Evolutionary conservation across 179 eudicot genomes (phyloP).

Genomic region (Heliamphora ciliata): DNA sequence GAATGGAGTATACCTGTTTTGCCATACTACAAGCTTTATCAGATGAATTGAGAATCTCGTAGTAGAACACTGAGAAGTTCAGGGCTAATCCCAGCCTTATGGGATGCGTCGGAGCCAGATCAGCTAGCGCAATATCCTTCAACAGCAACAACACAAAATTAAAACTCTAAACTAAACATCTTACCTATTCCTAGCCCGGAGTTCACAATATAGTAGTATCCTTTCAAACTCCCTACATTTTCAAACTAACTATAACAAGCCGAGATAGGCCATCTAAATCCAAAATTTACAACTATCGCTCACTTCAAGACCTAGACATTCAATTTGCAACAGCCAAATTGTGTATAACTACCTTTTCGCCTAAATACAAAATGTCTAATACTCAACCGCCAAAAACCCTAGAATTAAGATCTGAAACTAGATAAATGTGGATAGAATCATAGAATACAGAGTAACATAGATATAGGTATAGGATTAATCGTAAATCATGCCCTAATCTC

Average conservation of each 20-base stretch:
- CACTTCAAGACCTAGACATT: background rate
- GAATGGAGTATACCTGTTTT: slow-evolving; percentile 42
- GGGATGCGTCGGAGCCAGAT: slow-evolving; percentile 64
- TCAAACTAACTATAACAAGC: background rate
- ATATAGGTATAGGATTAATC: too few relatives aligned
- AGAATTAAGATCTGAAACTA: too few relatives aligned
- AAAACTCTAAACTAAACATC: background rate
- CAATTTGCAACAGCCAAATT: background rate
- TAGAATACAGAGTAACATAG: too few relatives aligned
- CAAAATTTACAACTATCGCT: background rate
- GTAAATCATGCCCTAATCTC: too few relatives aligned
- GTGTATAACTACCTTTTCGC: background rate
- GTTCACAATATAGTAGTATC: background rate
- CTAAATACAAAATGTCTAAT: background rate
- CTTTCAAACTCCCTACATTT: background rate
- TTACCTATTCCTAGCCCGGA: background rate
- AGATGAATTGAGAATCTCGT: slow-evolving; percentile 62
- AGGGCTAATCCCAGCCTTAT: slow-evolving; percentile 68
- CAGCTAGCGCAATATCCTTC: slow-evolving; percentile 58
- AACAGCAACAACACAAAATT: slow-evolving; percentile 11
- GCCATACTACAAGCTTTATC: slow-evolving; percentile 77
- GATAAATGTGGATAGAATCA: too few relatives aligned
- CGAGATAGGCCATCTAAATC: background rate
- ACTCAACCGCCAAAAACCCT: background rate
- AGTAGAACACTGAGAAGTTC: slow-evolving; percentile 69